These are phyloP conservation scores for Penicillium subrubescens DNA, from an alignment of 495 filamentous ascomycete species.

Conservation along the genomic window DNA sequence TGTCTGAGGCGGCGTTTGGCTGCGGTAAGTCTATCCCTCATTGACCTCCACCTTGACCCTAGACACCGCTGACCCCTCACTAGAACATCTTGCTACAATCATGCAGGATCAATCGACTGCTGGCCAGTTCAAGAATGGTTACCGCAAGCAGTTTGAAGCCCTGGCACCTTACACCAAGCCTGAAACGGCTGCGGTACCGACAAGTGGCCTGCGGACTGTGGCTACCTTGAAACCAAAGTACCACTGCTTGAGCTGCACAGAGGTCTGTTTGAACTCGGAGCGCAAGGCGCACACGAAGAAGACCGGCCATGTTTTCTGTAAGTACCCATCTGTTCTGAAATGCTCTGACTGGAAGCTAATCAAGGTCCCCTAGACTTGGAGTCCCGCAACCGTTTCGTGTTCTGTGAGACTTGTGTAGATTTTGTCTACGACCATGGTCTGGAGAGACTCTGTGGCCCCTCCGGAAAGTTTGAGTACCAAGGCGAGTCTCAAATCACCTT, in stretches of 20 bases:
- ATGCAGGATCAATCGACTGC: conserved; percentile 35
- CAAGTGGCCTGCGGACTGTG: conserved; percentile 28
- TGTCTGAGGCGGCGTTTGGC: conserved; percentile 49
- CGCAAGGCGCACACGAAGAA: conserved; percentile 44
- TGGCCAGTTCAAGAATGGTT: conserved; percentile 42
- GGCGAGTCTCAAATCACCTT: conserved; percentile 16
- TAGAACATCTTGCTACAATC: conserved; percentile 46
- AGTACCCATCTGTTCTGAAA: conserved; percentile 4
- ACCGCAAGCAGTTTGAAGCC: conserved; percentile 37
- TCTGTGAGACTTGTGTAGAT: conserved; percentile 82
- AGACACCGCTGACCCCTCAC: conserved; percentile 16
- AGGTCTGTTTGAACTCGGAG: conserved; percentile 35
- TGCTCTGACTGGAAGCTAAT: conserved; percentile 13
- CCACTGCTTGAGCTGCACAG: conserved; percentile 44
- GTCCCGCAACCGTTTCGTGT: conserved; percentile 72
- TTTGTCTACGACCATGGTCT: conserved; percentile 85
- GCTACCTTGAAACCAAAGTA: conserved; percentile 44
- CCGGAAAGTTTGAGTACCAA: conserved; percentile 27
- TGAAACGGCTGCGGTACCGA: conserved; percentile 26
- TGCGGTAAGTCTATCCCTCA: conserved; percentile 39
- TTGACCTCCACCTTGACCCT: conserved; percentile 1
- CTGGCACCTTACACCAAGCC: conserved; percentile 36
- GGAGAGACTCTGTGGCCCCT: conserved; percentile 60
- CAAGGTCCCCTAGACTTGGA: conserved; percentile 68
- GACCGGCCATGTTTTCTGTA: conserved; percentile 49